Evolutionary conservation across 2,329 filamentous ascomycete genomes (phyloP).

Genomic region (Tolypocladium nubicola): DNA sequence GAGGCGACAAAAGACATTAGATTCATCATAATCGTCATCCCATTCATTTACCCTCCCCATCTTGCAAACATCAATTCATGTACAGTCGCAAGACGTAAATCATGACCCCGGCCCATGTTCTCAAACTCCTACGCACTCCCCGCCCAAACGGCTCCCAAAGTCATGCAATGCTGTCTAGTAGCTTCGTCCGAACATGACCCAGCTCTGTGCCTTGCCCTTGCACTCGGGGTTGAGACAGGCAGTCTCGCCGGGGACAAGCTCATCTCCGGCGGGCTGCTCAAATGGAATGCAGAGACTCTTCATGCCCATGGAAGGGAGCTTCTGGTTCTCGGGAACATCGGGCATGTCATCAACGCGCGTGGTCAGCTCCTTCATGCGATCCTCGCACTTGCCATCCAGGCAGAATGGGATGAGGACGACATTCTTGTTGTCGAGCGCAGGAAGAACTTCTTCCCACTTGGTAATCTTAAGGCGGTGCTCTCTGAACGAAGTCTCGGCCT

Average conservation of each 20-base stretch:
- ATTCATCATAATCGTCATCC: conserved; percentile 2
- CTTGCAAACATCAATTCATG: not conserved
- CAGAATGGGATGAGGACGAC: conserved; percentile 89
- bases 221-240: conserved; percentile 92
- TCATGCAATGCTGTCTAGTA: conserved; percentile 29
- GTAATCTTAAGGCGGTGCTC: conserved; percentile 72
- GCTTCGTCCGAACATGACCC: conserved; percentile 85
- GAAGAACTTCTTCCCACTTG: conserved; percentile 86
- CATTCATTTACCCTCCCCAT: not conserved
- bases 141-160: not conserved
- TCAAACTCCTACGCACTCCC: conserved; percentile 1
- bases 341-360: conserved; percentile 59
- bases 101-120: conserved; percentile 1
- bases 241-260: conserved; percentile 63
- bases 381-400: conserved; percentile 71
- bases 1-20: not conserved
- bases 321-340: conserved; percentile 40
- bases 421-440: conserved; percentile 84
- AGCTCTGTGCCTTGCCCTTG: conserved; percentile 63
- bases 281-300: conserved; percentile 65
- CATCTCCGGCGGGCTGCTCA: conserved; percentile 66
- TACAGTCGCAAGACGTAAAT: conserved; percentile 3
- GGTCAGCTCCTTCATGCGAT: conserved; percentile 88
- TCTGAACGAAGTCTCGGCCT: conserved; percentile 69
- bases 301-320: conserved; percentile 51